Evolutionary conservation across 2,329 filamentous ascomycete species (phyloP).

Genomic region (Aspergillus ibericus): DNA sequence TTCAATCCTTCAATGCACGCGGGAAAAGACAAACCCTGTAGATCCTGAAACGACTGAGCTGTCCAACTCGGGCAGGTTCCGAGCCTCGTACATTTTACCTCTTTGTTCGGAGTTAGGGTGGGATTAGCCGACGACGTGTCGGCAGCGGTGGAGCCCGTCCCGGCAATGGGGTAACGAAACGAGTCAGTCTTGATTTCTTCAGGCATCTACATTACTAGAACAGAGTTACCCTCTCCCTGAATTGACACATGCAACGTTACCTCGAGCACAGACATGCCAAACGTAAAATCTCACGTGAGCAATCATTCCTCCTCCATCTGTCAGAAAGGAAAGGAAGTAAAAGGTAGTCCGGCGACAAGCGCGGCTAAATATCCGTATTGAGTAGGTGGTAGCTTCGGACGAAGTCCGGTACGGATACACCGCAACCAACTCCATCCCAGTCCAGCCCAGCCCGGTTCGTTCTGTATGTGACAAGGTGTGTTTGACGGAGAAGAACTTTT

Average conservation of each 20-base stretch:
- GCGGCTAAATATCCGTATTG: neutral
- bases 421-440: too few species aligned
- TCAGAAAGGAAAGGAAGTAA: too few species aligned
- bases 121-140: conserved; percentile 2
- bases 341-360: neutral
- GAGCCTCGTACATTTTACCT: neutral
- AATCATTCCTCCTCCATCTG: too few species aligned
- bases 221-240: neutral
- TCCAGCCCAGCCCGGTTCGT: too few species aligned
- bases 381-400: neutral
- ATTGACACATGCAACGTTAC: too few species aligned
- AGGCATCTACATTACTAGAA: neutral
- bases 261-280: too few species aligned
- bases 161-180: neutral
- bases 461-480: too few species aligned
- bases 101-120: neutral
- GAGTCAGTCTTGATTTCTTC: neutral
- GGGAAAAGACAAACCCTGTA: neutral
- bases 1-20: neutral
- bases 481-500: neutral
- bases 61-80: neutral
- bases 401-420: neutral
- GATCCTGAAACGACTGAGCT: neutral
- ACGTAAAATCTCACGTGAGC: too few species aligned
- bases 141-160: conserved; percentile 1